Percentiles rank a stretch among this genome's conserved stretches.
phyloP scores from a whole-genome alignment of 2,329 filamentous ascomycete genomes.

The Taxawa tesnikishii region DNA sequence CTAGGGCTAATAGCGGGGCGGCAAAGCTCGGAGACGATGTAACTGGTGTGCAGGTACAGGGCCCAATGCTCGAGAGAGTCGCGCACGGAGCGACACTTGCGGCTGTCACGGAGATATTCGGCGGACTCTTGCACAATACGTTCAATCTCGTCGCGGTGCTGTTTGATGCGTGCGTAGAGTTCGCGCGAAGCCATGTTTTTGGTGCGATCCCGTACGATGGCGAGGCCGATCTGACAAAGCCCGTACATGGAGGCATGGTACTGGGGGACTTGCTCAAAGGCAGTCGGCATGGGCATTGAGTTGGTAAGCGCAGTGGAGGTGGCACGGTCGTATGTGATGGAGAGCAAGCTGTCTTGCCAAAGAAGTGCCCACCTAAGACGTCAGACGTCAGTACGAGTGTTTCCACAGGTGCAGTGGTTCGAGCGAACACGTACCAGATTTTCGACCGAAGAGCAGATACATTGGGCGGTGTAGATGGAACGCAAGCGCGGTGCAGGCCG shows the following conservation, averaged over 20 bases:
- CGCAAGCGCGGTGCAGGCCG: constrained; percentile 47
- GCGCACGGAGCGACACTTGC: constrained; percentile 32
- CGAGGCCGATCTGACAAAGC: constrained; percentile 45
- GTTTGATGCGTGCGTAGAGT: constrained; percentile 38
- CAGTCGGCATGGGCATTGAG: constrained; percentile 29
- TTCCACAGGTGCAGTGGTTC: too few species aligned
- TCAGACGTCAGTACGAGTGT: too few species aligned
- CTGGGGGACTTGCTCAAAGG: constrained; percentile 30
- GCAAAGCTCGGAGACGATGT: constrained; percentile 50
- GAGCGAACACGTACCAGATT: constrained; percentile 27
- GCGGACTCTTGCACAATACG: constrained; percentile 46
- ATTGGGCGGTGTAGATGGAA: constrained; percentile 38
- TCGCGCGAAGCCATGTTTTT: constrained; percentile 41
- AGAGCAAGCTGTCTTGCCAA: constrained; percentile 53
- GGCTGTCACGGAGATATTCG: constrained; percentile 43
- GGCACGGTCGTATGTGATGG: constrained; percentile 49
- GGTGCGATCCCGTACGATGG: constrained; percentile 47
- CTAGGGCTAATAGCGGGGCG: constrained; percentile 46
- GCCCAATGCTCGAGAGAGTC: constrained; percentile 50
- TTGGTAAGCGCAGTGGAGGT: constrained; percentile 43
- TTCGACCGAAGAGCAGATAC: constrained; percentile 25
- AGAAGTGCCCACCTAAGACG: constrained; percentile 51
- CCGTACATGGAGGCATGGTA: constrained; percentile 47
- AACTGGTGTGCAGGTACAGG: constrained; percentile 49
- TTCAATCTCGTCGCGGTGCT: constrained; percentile 44